Evolutionary conservation across 768 basidiomycete species (phyloP).

Genomic region (Agaricus bisporus): DNA sequence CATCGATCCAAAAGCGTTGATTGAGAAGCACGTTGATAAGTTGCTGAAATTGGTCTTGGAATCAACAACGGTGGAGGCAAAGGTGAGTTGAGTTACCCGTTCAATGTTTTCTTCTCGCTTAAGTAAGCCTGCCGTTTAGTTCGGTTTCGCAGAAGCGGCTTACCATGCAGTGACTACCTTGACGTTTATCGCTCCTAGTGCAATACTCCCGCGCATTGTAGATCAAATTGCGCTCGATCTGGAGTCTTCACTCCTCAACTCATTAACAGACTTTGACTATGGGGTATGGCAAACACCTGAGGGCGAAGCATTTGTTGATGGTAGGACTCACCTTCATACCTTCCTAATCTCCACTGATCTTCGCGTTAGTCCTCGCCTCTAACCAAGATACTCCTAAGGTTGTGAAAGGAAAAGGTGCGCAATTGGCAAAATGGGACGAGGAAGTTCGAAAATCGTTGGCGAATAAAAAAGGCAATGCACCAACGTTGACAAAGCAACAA

Average conservation of each 20-base stretch:
- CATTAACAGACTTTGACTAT: conserved; percentile 66
- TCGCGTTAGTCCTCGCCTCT: conserved; percentile 49
- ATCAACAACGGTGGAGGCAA: conserved; percentile 37
- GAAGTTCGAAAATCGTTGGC: conserved; percentile 85
- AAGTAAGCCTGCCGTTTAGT: conserved; percentile 19
- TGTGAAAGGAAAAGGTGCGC: conserved; percentile 81
- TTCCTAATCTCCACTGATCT: neutral
- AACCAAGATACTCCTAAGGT: conserved; percentile 46
- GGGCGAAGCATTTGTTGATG: conserved; percentile 77
- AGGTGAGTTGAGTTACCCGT: conserved; percentile 33
- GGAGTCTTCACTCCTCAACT: conserved; percentile 47
- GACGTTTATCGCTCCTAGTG: conserved; percentile 70
- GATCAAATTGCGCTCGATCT: conserved; percentile 63
- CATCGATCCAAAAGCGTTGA: conserved; percentile 60
- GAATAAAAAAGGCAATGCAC: conserved; percentile 60
- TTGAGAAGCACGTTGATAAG: conserved; percentile 42
- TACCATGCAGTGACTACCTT: conserved; percentile 72
- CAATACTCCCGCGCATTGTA: conserved; percentile 63
- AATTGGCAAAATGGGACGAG: conserved; percentile 92
- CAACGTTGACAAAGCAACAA: conserved; percentile 74
- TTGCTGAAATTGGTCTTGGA: conserved; percentile 45
- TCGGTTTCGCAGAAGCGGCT: conserved; percentile 58
- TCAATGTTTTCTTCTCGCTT: neutral
- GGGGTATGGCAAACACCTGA: conserved; percentile 84
- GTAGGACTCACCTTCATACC: conserved; percentile 29